A percentile compares a stretch with the other conserved stretches of the same genome.
Conservation (phyloP, 2,329 filamentous ascomycete genomes). For the Fusarium virguliforme region DNA sequence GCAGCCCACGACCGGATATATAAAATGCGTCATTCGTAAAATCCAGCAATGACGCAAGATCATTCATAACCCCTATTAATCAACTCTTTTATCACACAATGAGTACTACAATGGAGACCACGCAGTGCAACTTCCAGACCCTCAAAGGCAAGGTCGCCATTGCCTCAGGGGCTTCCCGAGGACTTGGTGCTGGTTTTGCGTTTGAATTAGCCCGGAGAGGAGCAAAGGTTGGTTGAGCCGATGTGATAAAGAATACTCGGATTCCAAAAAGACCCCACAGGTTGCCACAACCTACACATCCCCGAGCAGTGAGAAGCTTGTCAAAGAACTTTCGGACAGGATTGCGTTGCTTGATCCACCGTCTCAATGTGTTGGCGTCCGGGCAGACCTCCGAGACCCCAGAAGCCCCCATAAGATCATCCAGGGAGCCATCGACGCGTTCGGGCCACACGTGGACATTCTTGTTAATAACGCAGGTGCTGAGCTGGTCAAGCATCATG, state of each 20-base stretch:
- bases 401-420: slow-evolving; percentile 14
- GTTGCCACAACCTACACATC: slow-evolving; percentile 40
- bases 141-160: slow-evolving; percentile 39
- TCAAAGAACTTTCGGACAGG: slow-evolving; percentile 22
- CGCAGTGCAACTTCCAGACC: slow-evolving; percentile 21
- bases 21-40: too few relatives aligned
- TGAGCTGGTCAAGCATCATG: slow-evolving; percentile 30
- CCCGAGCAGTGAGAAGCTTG: slow-evolving; percentile 17
- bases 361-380: slow-evolving; percentile 27
- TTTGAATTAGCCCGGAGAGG: slow-evolving; percentile 36
- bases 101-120: slow-evolving; percentile 8
- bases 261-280: neutral
- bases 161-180: slow-evolving; percentile 34
- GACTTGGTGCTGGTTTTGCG: slow-evolving; percentile 34
- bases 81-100: neutral
- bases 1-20: too few relatives aligned
- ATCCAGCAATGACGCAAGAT: neutral
- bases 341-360: slow-evolving; percentile 18
- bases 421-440: neutral
- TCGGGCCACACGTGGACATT: slow-evolving; percentile 28
- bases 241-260: neutral
- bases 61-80: neutral
- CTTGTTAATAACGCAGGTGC: slow-evolving; percentile 36
- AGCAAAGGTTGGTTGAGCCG: slow-evolving; percentile 6
- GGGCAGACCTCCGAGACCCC: slow-evolving; percentile 26